Conservation (phyloP, 768 basidiomycete species). For the Lactarius akahatsu region DNA sequence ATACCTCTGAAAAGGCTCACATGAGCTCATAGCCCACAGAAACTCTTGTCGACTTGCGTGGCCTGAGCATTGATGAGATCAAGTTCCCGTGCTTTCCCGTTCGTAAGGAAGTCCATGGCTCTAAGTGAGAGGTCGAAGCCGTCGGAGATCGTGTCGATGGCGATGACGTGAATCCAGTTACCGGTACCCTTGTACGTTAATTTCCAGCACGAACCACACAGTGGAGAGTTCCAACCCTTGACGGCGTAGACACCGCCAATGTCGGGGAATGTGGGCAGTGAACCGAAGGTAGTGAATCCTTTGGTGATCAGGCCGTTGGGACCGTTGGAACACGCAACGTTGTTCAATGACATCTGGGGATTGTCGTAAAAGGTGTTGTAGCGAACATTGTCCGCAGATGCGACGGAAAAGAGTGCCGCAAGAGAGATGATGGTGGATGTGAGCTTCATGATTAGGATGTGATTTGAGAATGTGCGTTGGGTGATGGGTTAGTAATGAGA, state of each 20-base stretch:
- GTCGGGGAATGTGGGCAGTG: constrained; percentile 29
- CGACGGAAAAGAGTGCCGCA: neutral
- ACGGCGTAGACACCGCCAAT: constrained; percentile 33
- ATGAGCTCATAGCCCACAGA: too few relatives aligned
- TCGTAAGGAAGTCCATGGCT: constrained; percentile 42
- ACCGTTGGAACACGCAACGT: constrained; percentile 32
- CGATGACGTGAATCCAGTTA: too few relatives aligned
- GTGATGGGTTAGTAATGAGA: neutral
- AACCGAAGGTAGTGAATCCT: constrained; percentile 29
- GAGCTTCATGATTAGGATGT: too few relatives aligned
- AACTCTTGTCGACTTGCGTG: neutral
- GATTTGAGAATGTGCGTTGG: neutral
- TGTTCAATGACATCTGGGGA: constrained; percentile 1
- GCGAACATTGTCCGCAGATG: constrained; percentile 11
- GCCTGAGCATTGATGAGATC: neutral
- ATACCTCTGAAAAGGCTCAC: neutral
- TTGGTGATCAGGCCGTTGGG: constrained; percentile 28
- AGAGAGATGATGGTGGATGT: too few relatives aligned
- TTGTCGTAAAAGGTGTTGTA: constrained; percentile 23
- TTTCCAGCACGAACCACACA: neutral
- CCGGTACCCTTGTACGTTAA: constrained; percentile 37
- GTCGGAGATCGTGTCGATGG: too few relatives aligned
- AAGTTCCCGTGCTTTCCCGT: constrained; percentile 6
- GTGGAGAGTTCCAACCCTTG: constrained; percentile 34
- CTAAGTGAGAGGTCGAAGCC: too few relatives aligned